phyloP scores from a whole-genome alignment of 352 stramenopile genomes.

The Globisporangium recalcitrans region DNA sequence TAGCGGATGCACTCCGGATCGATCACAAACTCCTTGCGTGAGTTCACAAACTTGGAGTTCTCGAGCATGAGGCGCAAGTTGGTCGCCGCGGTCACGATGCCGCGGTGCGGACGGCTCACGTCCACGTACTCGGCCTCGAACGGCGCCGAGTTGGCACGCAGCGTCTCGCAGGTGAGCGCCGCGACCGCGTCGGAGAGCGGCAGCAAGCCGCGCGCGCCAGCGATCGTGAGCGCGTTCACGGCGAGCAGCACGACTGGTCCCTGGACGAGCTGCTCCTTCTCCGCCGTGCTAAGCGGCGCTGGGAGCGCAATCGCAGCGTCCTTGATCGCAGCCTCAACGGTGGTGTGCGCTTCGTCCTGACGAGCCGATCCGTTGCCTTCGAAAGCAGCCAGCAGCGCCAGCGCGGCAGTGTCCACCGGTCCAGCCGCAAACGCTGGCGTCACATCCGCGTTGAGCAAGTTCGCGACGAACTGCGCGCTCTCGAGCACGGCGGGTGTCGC shows the following conservation, averaged over 20 bases:
- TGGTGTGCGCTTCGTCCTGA: slow-evolving; percentile 10
- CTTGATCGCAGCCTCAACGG: slow-evolving; percentile 21
- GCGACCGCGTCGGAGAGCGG: slow-evolving; percentile 70
- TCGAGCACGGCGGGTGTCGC: slow-evolving; percentile 23
- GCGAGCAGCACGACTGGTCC: slow-evolving; percentile 44
- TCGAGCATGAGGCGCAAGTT: slow-evolving; percentile 87
- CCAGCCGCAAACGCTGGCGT: slow-evolving; percentile 27
- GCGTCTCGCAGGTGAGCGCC: slow-evolving; percentile 77
- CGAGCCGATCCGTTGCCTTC: slow-evolving; percentile 27
- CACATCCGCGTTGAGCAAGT: slow-evolving; percentile 59
- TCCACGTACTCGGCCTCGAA: slow-evolving; percentile 88
- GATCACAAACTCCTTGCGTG: slow-evolving; percentile 28
- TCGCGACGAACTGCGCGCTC: slow-evolving; percentile 40
- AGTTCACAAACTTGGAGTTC: slow-evolving; percentile 80
- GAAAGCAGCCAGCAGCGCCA: slow-evolving; percentile 24
- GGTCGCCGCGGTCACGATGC: slow-evolving; percentile 78
- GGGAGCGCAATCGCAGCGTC: slow-evolving; percentile 33
- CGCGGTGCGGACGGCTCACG: slow-evolving; percentile 70
- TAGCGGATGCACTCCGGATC: slow-evolving; percentile 44
- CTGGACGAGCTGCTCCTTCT: slow-evolving; percentile 35
- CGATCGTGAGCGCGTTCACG: slow-evolving; percentile 44
- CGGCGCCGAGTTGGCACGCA: slow-evolving; percentile 48
- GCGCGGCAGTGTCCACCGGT: slow-evolving; percentile 20
- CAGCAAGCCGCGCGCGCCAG: slow-evolving; percentile 58
- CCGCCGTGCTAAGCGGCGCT: slow-evolving; percentile 26